Evolutionary conservation across 2,329 filamentous ascomycete species (phyloP).

Genomic region (Aspergillus sp.): DNA sequence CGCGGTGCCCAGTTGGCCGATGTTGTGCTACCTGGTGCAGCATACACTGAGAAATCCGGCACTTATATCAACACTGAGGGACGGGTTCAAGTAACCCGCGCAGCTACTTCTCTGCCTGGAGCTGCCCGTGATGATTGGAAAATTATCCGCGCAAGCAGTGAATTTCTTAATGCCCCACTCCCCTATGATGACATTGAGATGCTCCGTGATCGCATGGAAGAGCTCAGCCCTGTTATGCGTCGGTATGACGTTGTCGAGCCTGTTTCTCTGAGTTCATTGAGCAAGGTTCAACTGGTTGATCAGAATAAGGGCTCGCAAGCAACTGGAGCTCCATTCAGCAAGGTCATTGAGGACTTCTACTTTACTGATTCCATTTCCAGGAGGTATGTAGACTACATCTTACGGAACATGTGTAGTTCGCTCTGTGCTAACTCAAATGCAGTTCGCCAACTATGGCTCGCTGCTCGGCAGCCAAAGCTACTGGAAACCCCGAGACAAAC

Average conservation of each 20-base stretch:
- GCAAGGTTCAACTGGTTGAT: slow-evolving; percentile 92
- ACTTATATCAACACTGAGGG: slow-evolving; percentile 99
- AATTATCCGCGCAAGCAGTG: slow-evolving; percentile 87
- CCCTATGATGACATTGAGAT: slow-evolving; percentile 90
- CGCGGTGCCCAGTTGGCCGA: slow-evolving; percentile 88
- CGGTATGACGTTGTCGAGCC: slow-evolving; percentile 90
- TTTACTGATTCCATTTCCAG: slow-evolving; percentile 96
- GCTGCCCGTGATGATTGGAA: slow-evolving; percentile 97
- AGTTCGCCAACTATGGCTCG: slow-evolving; percentile 98
- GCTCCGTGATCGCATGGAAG: slow-evolving; percentile 87
- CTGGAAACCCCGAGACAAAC: slow-evolving; percentile 71
- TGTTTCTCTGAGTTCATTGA: slow-evolving; percentile 66
- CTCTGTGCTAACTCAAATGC: not conserved
- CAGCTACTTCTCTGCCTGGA: slow-evolving; percentile 81
- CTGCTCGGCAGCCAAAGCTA: slow-evolving; percentile 88
- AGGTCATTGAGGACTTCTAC: slow-evolving; percentile 92
- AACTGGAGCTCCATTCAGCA: slow-evolving; percentile 71
- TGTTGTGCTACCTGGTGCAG: slow-evolving; percentile 85
- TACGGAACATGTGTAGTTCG: too few relatives aligned
- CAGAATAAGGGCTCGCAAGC: slow-evolving; percentile 84
- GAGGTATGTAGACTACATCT: slow-evolving; percentile 58
- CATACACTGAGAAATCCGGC: slow-evolving; percentile 93
- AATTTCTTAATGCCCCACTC: slow-evolving; percentile 81
- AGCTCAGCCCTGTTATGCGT: slow-evolving; percentile 86
- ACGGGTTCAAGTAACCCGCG: slow-evolving; percentile 87